Conservation (phyloP, 768 basidiomycete species). For the Phanerodontia chrysosporium region DNA sequence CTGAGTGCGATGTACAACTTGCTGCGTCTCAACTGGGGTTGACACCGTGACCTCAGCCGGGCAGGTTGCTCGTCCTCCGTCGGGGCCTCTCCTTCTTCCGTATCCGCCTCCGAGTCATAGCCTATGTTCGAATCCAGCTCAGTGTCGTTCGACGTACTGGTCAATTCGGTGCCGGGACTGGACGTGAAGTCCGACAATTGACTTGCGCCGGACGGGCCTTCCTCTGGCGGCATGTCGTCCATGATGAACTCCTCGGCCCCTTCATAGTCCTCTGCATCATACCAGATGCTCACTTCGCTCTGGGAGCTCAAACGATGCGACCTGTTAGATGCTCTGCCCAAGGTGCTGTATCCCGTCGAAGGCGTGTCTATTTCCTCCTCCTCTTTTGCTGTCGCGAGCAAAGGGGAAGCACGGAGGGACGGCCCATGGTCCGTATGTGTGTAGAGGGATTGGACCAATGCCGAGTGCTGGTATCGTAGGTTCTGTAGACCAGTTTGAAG, state of each 20-base stretch:
- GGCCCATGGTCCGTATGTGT: conserved; percentile 20
- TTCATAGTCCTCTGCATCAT: conserved; percentile 65
- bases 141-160: conserved; percentile 24
- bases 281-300: conserved; percentile 56
- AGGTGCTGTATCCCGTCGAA: conserved; percentile 9
- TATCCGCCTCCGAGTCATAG: conserved; percentile 45
- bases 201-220: conserved; percentile 26
- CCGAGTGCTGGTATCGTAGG: conserved; percentile 57
- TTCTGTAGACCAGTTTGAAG: conserved; percentile 44
- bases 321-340: conserved; percentile 6
- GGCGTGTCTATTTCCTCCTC: conserved; percentile 22
- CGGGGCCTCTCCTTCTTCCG: conserved; percentile 33
- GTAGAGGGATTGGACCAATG: conserved; percentile 33
- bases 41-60: neutral
- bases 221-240: conserved; percentile 23
- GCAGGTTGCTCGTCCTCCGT: neutral
- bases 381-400: conserved; percentile 47
- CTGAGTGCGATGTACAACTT: conserved; percentile 41
- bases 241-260: conserved; percentile 71
- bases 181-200: conserved; percentile 24
- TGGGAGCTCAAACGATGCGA: conserved; percentile 21
- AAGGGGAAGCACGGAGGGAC: conserved; percentile 26
- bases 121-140: conserved; percentile 38
- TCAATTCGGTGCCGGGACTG: conserved; percentile 21
- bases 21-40: neutral